phyloP scores from a whole-genome alignment of 2,329 filamentous ascomycete genomes.

The Ophiosphaerella narmari region DNA sequence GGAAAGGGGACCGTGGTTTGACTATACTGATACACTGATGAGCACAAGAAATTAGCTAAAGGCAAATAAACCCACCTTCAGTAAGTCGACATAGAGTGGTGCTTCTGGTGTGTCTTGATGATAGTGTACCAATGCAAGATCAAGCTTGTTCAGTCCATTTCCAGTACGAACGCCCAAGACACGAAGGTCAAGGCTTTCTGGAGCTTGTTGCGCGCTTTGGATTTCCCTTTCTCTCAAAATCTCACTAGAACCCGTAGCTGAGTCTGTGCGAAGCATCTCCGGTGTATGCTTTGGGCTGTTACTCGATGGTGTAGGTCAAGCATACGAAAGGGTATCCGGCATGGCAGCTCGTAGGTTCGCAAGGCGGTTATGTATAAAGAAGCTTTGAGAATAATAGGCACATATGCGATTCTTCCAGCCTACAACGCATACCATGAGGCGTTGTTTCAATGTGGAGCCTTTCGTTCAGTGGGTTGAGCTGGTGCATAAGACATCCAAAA shows the following conservation, averaged over 20 bases:
- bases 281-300: conserved; percentile 1
- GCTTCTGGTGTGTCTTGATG: conserved; percentile 57
- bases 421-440: background rate
- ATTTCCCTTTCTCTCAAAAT: background rate
- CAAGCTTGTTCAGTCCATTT: conserved; percentile 61
- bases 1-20: conserved; percentile 59
- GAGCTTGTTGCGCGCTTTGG: conserved; percentile 2
- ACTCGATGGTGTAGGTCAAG: conserved; percentile 8
- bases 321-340: background rate
- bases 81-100: conserved; percentile 61
- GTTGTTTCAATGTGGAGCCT: background rate
- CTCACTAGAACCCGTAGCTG: conserved; percentile 12
- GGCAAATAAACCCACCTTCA: conserved; percentile 34
- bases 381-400: background rate
- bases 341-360: background rate
- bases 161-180: conserved; percentile 62
- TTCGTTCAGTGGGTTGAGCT: background rate
- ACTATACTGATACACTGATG: conserved; percentile 50
- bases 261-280: conserved; percentile 19
- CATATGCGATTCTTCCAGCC: background rate
- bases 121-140: conserved; percentile 63
- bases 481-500: background rate
- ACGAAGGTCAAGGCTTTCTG: conserved; percentile 51
- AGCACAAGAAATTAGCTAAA: background rate
- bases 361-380: background rate